Base-by-base conservation (phyloP, 345 rosid species). In the Gossypium herbaceum region DNA sequence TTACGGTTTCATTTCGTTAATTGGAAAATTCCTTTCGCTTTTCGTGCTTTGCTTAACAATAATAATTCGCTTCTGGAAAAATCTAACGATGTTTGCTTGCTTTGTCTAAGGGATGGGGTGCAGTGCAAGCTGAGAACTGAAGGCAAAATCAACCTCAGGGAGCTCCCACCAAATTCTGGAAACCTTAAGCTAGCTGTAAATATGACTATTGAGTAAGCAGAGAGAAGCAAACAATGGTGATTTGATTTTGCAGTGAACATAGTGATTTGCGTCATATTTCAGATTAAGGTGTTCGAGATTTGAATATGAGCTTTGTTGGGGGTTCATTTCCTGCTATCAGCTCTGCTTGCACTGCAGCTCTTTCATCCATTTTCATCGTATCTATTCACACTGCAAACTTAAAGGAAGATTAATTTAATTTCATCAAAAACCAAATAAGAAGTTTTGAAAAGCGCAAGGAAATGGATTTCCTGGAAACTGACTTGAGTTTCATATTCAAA, bases 271-370 rank as follows among this genome's bases (percentile, higher is more conserved):
- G 61, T 57, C 61, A 22, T 57, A 12, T 57, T 57, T 57, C 7
- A 57, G 29, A 2, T 57, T 57, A 57, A 57, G 61, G 61, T 57
- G 29, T 57, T 27, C 61, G 4, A 22, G 29, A 57, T 57, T 57
- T 57, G 15, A 29, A 24, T 20, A 3, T 57, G 29, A 19, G 61
- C 24, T 19, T 22, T 24, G 1, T 15, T 2, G 22, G 61, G 4
- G 61, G 61, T 57, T 57, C 61, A 57, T 57, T 57, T 57, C 25
- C 61, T 57, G 61, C 29, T 57, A 22, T 57, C 71, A 66, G 71
- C 71, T 66, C 61, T 57, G 61, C 61, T 22, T 57, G 29, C 29
- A 57, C 61, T 57, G 16, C 29, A 34, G 41, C 41, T 34, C 41
- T 34, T 34, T 11, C 61, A 56, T 56, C 60, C 27, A 9, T 47